Percentiles rank a stretch among this genome's conserved stretches.
These are phyloP conservation scores for Hordeum pubiflorum DNA, from an alignment of 202 grass and related monocot species.

Conservation along the genomic window DNA sequence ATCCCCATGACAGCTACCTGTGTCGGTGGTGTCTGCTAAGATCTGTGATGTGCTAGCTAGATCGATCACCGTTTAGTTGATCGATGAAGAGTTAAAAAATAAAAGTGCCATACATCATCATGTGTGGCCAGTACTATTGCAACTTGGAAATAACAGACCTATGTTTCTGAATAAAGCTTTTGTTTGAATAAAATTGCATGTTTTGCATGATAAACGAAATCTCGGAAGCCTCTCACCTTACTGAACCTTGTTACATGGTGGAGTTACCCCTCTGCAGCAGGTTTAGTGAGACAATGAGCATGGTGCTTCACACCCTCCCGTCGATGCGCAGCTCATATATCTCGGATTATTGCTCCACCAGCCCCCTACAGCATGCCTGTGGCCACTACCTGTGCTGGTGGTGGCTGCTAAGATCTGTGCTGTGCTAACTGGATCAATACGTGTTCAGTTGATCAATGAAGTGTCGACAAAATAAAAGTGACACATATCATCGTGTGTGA, in stretches of 20 bases:
- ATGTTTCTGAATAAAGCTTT: not conserved
- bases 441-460: not conserved
- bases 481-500: not conserved
- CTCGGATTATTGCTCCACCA: not conserved
- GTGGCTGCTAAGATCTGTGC: not conserved
- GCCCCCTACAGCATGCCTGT: not conserved
- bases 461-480: not conserved
- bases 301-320: not conserved
- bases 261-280: not conserved
- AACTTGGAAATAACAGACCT: not conserved
- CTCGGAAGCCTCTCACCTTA: not conserved
- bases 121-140: not conserved
- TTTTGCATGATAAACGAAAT: not conserved
- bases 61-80: not conserved
- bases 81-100: not conserved
- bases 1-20: not conserved
- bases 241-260: too few relatives aligned
- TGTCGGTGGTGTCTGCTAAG: not conserved
- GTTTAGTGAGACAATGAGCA: not conserved
- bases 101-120: not conserved
- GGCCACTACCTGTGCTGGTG: not conserved
- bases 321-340: not conserved
- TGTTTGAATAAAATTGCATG: not conserved
- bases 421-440: not conserved
- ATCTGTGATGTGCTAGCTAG: not conserved